Base-by-base conservation (phyloP, 768 basidiomycete species). In the Rhizopogon vulgaris region DNA sequence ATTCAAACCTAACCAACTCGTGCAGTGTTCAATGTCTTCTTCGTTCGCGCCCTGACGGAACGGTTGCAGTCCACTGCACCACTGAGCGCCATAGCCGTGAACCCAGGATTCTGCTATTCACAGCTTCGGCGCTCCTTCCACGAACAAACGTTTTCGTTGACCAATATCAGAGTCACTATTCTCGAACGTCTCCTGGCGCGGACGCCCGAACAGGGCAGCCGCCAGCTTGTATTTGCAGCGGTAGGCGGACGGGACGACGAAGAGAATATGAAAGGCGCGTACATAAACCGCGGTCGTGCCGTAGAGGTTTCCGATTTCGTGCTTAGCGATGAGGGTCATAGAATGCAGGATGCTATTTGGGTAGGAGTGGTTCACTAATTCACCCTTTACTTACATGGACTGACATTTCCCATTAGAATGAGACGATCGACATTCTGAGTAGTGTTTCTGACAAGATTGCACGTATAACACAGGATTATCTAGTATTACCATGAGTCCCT, bases 91-190 rank as follows among this genome's bases (percentile, higher is more conserved):
- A 58, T 59, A 34, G 55, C 61, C 6, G 56, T 60, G 42, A 58
- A 51, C 17, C 71, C 70, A 3, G 71, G 71, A 2, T 67, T 55
- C 45, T 71, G 67, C 39, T 49, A 60, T 36, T 70, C 69, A 10
- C 49, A 55, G 18, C 50, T 71, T 34, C 48, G 56, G 10, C 60
- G 58, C 11, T 14, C 17, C 11, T 2, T 48, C 4, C 49, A 24
- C 24, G 50, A 41, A 8, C 6, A 9, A 2, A 30, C 17, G 3
- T 43, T 43, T 43, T 43, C 42, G 12, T 41, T 28, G 39, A 22
- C 3, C 0, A 32, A 18, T 39, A 17, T 24, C 6, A 40, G n/a
- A 0, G 22, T 52, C 6, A 25, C 38, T 3, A 2, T 63, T n/a
- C 40, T 52, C 49, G 54, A 63, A 24, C 34, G n/a, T 0, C 24